A percentile compares a stretch with the other conserved stretches of the same genome.
Conservation (phyloP, 306 rosid species). For the Adenanthera pavonina region DNA sequence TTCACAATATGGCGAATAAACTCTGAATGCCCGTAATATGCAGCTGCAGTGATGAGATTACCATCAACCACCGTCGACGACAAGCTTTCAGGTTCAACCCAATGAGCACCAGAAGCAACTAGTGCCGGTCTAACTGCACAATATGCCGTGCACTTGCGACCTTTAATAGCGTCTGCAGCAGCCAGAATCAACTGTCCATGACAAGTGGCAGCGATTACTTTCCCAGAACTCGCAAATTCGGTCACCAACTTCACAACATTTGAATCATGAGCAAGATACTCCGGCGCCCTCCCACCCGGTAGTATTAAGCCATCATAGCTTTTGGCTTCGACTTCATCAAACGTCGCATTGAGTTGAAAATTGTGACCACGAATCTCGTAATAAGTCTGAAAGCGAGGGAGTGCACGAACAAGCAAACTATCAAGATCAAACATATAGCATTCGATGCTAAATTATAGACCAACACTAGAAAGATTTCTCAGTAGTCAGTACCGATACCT, state of each 20-base stretch:
- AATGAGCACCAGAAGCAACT: slow-evolving; percentile 66
- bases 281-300: slow-evolving; percentile 79
- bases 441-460: background rate
- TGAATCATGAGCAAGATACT: slow-evolving; percentile 61
- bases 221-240: slow-evolving; percentile 45
- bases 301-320: slow-evolving; percentile 69
- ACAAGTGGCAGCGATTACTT: slow-evolving; percentile 63
- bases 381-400: slow-evolving; percentile 47
- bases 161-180: slow-evolving; percentile 57
- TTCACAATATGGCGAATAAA: slow-evolving; percentile 58
- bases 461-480: background rate
- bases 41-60: slow-evolving; percentile 54
- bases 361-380: slow-evolving; percentile 66
- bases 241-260: slow-evolving; percentile 51
- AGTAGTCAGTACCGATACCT: slow-evolving; percentile 46
- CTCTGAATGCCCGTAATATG: slow-evolving; percentile 55
- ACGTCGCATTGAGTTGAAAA: slow-evolving; percentile 61
- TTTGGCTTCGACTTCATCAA: slow-evolving; percentile 57
- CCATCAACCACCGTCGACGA: slow-evolving; percentile 56
- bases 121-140: slow-evolving; percentile 55
- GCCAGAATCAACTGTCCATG: slow-evolving; percentile 75
- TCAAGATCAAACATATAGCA: background rate
- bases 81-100: slow-evolving; percentile 66
- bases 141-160: slow-evolving; percentile 66
- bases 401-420: background rate